A percentile compares a stretch with the other conserved stretches of the same genome.
Conservation (phyloP, 495 filamentous ascomycete species). For the Trichoderma asperelloides region DNA sequence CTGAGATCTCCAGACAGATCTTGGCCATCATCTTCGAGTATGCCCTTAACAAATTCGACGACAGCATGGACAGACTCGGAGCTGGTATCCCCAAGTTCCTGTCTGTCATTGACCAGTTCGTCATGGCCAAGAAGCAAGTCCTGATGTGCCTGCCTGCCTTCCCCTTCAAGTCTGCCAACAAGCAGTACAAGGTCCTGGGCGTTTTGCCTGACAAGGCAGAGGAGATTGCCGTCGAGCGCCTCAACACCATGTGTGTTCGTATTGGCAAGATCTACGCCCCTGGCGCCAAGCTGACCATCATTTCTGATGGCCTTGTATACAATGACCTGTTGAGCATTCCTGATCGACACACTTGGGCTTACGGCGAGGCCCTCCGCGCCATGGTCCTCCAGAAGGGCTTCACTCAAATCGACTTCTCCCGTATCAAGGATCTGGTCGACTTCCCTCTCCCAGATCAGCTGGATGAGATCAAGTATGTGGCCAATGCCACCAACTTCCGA, state of each 20-base stretch:
- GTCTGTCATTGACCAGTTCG: constrained; percentile 17
- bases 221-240: constrained; percentile 34
- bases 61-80: constrained; percentile 14
- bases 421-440: constrained; percentile 40
- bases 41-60: constrained; percentile 15
- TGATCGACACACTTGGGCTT: constrained; percentile 38
- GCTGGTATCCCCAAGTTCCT: constrained; percentile 11
- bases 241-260: constrained; percentile 29
- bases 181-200: constrained; percentile 35
- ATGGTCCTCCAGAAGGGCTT: constrained; percentile 31
- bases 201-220: constrained; percentile 39
- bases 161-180: constrained; percentile 42
- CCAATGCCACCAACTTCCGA: constrained; percentile 37
- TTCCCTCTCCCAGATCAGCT: constrained; percentile 28
- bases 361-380: constrained; percentile 34
- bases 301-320: constrained; percentile 41
- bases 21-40: constrained; percentile 15
- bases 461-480: constrained; percentile 37
- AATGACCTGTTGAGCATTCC: constrained; percentile 41
- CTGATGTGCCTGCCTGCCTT: constrained; percentile 37
- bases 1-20: constrained; percentile 13
- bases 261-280: constrained; percentile 34
- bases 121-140: constrained; percentile 8
- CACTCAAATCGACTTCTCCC: constrained; percentile 33
- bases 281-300: constrained; percentile 36